Conservation (phyloP, 2,329 filamentous ascomycete genomes). For the Calonectria pteridis region DNA sequence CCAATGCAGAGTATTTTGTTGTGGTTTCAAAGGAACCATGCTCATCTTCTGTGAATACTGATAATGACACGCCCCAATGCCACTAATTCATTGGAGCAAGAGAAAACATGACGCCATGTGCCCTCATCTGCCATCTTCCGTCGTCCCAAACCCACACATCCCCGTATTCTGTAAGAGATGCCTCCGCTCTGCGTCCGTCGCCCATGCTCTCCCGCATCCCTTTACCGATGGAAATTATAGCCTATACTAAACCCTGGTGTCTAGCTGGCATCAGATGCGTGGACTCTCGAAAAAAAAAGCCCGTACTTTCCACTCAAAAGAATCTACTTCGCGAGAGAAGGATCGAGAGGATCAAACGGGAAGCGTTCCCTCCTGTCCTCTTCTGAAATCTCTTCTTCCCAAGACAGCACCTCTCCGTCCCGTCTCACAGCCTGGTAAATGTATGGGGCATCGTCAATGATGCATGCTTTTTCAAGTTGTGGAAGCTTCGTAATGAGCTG, state of each 20-base stretch:
- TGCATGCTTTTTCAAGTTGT: neutral
- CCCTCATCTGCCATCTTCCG: neutral
- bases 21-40: neutral
- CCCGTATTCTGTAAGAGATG: neutral
- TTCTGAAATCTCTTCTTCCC: neutral
- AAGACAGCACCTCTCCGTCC: neutral
- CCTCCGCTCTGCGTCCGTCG: neutral
- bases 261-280: accelerated
- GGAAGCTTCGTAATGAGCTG: neutral
- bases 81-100: too few relatives aligned
- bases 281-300: neutral
- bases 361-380: neutral
- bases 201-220: too few relatives aligned
- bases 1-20: neutral
- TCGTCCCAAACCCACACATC: neutral
- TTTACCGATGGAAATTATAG: neutral
- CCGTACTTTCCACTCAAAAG: neutral
- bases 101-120: too few relatives aligned
- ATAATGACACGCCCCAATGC: too few relatives aligned
- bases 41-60: too few relatives aligned
- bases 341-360: neutral
- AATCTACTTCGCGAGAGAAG: neutral
- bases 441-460: neutral
- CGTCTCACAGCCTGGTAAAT: neutral
- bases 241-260: neutral